Percentiles rank a stretch among this genome's conserved stretches.
Evolutionary conservation across 1,284 basidiomycete genomes (phyloP).

Genomic region (Quambalaria eucalypti): DNA sequence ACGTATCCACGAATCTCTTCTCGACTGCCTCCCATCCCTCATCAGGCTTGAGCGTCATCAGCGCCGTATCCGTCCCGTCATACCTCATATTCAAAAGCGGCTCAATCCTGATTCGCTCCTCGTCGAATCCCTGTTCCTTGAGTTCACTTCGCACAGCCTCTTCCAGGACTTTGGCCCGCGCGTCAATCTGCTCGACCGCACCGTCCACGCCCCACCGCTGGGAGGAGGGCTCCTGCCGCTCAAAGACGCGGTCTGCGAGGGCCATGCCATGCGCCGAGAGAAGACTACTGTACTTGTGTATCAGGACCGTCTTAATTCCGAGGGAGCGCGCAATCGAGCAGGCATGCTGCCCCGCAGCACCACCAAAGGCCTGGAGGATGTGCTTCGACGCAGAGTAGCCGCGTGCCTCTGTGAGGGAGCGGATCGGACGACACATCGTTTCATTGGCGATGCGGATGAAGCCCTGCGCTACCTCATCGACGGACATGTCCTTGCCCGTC

Average conservation of each 20-base stretch:
- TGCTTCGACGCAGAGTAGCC: slow-evolving; percentile 77
- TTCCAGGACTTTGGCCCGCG: slow-evolving; percentile 54
- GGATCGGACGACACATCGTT: slow-evolving; percentile 81
- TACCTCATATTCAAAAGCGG: slow-evolving; percentile 62
- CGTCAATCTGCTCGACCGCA: slow-evolving; percentile 52
- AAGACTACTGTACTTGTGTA: slow-evolving; percentile 76
- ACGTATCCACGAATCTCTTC: slow-evolving; percentile 58
- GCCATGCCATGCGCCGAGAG: slow-evolving; percentile 82
- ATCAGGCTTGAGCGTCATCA: slow-evolving; percentile 67
- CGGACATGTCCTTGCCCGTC: slow-evolving; percentile 55
- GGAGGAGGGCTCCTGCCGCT: slow-evolving; percentile 77
- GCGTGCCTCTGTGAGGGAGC: slow-evolving; percentile 79
- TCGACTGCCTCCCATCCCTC: slow-evolving; percentile 63
- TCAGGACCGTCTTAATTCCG: slow-evolving; percentile 71
- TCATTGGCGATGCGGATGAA: slow-evolving; percentile 45
- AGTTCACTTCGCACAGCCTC: slow-evolving; percentile 61
- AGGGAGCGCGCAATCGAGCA: slow-evolving; percentile 75
- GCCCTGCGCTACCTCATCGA: slow-evolving; percentile 85
- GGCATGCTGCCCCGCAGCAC: slow-evolving; percentile 82
- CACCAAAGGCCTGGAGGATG: slow-evolving; percentile 82
- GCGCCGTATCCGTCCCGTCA: slow-evolving; percentile 68
- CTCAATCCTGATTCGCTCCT: slow-evolving; percentile 60
- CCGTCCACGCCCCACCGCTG: slow-evolving; percentile 52
- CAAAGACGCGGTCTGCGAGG: slow-evolving; percentile 65
- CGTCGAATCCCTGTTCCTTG: slow-evolving; percentile 67